Percentiles rank a stretch among this genome's conserved stretches.
These are phyloP conservation scores for Centella asiatica DNA, from an alignment of 129 eudicot species.

Conservation along the genomic window DNA sequence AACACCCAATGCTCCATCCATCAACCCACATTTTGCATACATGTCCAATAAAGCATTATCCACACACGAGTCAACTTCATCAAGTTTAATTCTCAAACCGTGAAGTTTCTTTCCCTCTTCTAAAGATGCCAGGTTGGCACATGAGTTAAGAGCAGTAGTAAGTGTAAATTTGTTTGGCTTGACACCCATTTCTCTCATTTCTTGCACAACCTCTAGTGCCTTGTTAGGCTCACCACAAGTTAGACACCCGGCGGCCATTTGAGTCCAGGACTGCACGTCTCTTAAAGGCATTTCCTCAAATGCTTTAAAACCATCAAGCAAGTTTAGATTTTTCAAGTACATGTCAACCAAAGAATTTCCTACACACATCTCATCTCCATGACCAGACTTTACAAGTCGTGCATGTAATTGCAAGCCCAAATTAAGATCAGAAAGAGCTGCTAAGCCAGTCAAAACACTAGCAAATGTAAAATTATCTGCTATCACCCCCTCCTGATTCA, in stretches of 20 bases:
- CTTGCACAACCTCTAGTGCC: constrained; percentile 27
- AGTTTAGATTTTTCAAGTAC: constrained; percentile 29
- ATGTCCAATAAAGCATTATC: constrained; percentile 35
- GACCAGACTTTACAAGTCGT: constrained; percentile 32
- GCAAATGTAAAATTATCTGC: constrained; percentile 40
- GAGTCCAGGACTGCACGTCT: constrained; percentile 46
- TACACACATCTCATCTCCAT: constrained; percentile 33
- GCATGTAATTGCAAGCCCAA: constrained; percentile 38
- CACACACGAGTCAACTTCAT: constrained; percentile 22
- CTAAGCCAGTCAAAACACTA: constrained; percentile 29
- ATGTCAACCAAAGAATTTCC: constrained; percentile 39
- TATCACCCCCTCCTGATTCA: constrained; percentile 28
- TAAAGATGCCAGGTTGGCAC: constrained; percentile 29
- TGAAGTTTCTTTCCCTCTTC: constrained; percentile 37
- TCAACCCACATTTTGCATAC: constrained; percentile 41
- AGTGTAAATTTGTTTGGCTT: constrained; percentile 38
- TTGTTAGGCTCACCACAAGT: constrained; percentile 29
- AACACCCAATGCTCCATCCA: constrained; percentile 29
- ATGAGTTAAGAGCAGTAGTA: constrained; percentile 32
- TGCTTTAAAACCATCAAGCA: constrained; percentile 22
- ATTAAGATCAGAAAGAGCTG: constrained; percentile 25
- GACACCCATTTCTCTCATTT: constrained; percentile 30
- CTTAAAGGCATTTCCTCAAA: constrained; percentile 26
- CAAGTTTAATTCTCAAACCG: constrained; percentile 18
- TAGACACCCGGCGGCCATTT: constrained; percentile 40